Evolutionary conservation across 148 eudicot genomes (phyloP).

Genomic region (Rhododendron kiyosumense): DNA sequence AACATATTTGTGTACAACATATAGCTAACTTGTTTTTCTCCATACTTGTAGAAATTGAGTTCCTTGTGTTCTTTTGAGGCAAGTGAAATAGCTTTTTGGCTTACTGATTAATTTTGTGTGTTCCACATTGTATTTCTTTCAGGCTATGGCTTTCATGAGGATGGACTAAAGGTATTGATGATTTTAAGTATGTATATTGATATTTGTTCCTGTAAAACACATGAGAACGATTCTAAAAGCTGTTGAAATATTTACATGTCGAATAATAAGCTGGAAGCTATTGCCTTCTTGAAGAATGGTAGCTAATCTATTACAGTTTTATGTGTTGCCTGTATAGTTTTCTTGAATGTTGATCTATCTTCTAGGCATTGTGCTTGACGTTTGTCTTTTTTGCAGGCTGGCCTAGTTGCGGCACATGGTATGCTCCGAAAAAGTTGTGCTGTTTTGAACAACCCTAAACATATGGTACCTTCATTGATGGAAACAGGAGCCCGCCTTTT

Average conservation of each 20-base stretch:
- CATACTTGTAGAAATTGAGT: not conserved
- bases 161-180: constrained; percentile 74
- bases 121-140: constrained; percentile 12
- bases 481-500: constrained; percentile 72
- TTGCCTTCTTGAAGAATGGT: not conserved
- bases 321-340: not conserved
- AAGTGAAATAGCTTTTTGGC: constrained; percentile 4
- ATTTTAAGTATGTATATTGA: not conserved
- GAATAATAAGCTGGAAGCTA: not conserved
- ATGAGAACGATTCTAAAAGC: not conserved
- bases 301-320: not conserved
- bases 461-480: constrained; percentile 72
- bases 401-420: constrained; percentile 60
- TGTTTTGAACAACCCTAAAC: constrained; percentile 61
- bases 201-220: not conserved
- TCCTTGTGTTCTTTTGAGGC: not conserved
- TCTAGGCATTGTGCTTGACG: not conserved
- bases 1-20: not conserved
- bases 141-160: constrained; percentile 98
- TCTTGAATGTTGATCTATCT: not conserved
- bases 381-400: constrained; percentile 51
- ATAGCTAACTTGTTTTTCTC: not conserved
- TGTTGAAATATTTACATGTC: not conserved
- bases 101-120: not conserved
- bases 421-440: constrained; percentile 36